Conservation (phyloP, 306 rosid species). For the Prunus armeniaca region DNA sequence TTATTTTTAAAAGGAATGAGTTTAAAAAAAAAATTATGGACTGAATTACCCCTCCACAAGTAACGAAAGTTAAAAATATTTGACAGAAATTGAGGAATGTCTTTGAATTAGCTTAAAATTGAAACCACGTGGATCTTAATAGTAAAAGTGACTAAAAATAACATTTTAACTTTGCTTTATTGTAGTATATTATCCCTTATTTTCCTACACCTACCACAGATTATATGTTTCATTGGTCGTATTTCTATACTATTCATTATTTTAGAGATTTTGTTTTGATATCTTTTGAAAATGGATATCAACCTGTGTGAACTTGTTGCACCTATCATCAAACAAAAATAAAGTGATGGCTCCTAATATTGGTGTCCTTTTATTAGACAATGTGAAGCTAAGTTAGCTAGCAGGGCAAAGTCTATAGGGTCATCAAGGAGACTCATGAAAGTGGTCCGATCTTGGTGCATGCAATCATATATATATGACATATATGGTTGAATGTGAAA, state of each 20-base stretch:
- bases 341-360: background rate
- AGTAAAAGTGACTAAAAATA: too few species aligned
- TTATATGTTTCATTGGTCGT: background rate
- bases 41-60: too few species aligned
- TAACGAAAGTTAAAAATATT: too few species aligned
- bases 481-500: background rate
- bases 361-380: background rate
- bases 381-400: background rate
- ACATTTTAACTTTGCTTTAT: too few species aligned
- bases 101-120: too few species aligned
- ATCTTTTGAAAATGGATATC: background rate
- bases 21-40: too few species aligned
- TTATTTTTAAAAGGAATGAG: too few species aligned
- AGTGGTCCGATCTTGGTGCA: background rate
- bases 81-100: too few species aligned
- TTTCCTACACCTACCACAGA: background rate
- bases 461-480: background rate
- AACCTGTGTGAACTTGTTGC: too few species aligned
- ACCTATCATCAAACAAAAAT: background rate
- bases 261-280: background rate
- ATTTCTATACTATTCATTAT: too few species aligned
- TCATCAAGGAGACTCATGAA: background rate
- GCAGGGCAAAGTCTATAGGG: background rate
- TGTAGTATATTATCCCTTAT: too few species aligned
- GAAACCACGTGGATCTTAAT: too few species aligned